Percentiles rank a stretch among this genome's conserved stretches.
Evolutionary conservation across 1,139 yeast genomes (phyloP).

Genomic region (Entelexis paramagnoliae): DNA sequence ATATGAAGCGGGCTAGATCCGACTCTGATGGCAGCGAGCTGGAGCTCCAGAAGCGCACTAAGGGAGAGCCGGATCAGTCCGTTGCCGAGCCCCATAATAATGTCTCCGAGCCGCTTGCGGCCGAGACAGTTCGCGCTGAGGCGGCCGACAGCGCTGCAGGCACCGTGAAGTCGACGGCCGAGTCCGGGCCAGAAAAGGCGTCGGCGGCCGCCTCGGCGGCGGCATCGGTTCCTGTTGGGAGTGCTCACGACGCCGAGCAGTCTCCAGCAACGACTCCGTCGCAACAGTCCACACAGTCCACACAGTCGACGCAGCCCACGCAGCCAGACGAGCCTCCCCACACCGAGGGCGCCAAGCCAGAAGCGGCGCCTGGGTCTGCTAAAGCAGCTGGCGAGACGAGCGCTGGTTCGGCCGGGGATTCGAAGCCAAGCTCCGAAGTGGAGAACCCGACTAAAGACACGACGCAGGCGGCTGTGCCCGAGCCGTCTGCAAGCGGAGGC

Average conservation of each 20-base stretch:
- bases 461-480: neutral
- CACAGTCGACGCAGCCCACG: too few species aligned
- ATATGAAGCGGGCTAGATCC: conserved; percentile 1
- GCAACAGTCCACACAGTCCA: too few species aligned
- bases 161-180: neutral
- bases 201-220: too few species aligned
- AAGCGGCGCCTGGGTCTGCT: too few species aligned
- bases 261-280: too few species aligned
- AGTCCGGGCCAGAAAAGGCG: neutral
- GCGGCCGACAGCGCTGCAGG: neutral
- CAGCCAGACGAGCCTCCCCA: too few species aligned
- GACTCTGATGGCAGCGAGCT: neutral
- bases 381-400: too few species aligned
- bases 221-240: too few species aligned
- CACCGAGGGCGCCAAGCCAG: too few species aligned
- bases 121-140: neutral
- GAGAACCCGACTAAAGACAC: neutral
- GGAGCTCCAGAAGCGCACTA: neutral
- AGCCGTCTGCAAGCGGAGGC: neutral
- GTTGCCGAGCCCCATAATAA: neutral
- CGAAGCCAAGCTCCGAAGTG: too few species aligned
- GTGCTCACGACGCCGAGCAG: too few species aligned
- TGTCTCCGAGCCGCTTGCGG: neutral
- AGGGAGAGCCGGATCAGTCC: neutral
- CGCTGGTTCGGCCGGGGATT: too few species aligned